Evolutionary conservation across 164 flowering plant species (phyloP).

Genomic region (Houttuynia cordata): DNA sequence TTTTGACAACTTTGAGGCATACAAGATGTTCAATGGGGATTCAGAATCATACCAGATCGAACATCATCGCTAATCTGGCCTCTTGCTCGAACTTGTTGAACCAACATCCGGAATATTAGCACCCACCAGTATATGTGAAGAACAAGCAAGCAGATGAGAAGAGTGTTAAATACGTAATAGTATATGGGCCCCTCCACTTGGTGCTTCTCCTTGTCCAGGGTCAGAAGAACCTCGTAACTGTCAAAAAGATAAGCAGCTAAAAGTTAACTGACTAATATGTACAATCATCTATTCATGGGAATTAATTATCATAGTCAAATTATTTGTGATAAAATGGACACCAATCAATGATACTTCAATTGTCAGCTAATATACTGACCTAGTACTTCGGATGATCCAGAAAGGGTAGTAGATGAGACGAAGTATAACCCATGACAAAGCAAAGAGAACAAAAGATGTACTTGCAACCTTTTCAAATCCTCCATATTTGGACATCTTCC

Average conservation of each 20-base stretch:
- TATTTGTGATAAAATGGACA: too few relatives aligned
- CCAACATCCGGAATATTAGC: conserved; percentile 80
- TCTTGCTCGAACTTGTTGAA: conserved; percentile 73
- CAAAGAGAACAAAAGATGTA: conserved; percentile 60
- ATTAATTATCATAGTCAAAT: not conserved
- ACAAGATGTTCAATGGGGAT: not conserved
- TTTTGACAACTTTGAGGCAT: not conserved
- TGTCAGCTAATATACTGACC: conserved; percentile 27
- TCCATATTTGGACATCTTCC: conserved; percentile 85
- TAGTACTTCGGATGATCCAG: conserved; percentile 87
- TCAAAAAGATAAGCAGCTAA: conserved; percentile 3
- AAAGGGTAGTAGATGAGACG: conserved; percentile 88
- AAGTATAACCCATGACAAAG: conserved; percentile 57
- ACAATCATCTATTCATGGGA: not conserved
- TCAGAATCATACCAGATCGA: conserved; percentile 63
- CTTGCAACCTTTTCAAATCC: too few relatives aligned
- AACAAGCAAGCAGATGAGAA: conserved; percentile 73
- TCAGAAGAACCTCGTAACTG: conserved; percentile 75
- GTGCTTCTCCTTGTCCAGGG: conserved; percentile 60
- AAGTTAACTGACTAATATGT: not conserved
- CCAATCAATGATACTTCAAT: not conserved
- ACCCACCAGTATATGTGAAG: conserved; percentile 93
- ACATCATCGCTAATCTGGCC: conserved; percentile 87
- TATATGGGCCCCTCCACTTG: conserved; percentile 63
- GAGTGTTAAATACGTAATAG: conserved; percentile 75